Evolutionary conservation across 2,329 filamentous ascomycete species (phyloP).

Genomic region (Alternaria ethzedia): DNA sequence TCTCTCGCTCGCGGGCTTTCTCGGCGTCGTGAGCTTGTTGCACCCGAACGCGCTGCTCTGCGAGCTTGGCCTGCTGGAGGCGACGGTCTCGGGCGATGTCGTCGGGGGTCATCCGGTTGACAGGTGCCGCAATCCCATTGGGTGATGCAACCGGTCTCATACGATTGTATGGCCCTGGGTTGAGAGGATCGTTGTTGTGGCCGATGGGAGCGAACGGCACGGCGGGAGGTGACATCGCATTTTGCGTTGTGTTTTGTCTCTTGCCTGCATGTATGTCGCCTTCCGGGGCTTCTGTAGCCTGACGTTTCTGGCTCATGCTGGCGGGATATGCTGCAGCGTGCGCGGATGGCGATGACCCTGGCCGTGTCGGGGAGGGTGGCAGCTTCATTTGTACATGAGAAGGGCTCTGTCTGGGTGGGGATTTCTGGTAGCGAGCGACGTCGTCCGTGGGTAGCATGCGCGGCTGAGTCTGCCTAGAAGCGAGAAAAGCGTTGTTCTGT

Average conservation of each 20-base stretch:
- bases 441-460: neutral
- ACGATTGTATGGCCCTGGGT: neutral
- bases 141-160: neutral
- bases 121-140: neutral
- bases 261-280: neutral
- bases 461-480: neutral
- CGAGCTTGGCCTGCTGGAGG: neutral
- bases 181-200: neutral
- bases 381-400: neutral
- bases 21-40: neutral
- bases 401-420: neutral
- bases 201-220: neutral
- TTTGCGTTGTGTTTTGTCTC: neutral
- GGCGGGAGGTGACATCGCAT: neutral
- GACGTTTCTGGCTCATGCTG: neutral
- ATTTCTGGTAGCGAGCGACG: neutral
- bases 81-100: neutral
- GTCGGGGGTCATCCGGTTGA: neutral
- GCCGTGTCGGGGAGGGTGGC: neutral
- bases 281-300: neutral
- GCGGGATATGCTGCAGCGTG: neutral
- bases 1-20: neutral
- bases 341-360: neutral
- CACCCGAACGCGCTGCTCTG: neutral
- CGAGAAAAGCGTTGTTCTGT: neutral